Base-by-base conservation (phyloP, 164 flowering plant species). In the Chloranthus sessilifolius region DNA sequence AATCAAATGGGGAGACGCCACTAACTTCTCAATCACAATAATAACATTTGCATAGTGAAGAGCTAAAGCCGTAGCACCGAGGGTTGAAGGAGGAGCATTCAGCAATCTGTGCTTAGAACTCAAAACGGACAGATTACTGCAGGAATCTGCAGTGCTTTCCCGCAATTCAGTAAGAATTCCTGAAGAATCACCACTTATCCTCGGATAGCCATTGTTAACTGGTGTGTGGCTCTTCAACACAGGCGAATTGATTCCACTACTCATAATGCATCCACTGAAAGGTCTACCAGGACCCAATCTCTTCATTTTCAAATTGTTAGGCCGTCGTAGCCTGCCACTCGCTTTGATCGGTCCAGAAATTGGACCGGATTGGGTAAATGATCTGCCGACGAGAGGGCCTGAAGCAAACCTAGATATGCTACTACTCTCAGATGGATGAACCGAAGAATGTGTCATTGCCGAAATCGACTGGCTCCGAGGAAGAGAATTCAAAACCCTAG, bases 31-130 rank as follows among this genome's bases (percentile, higher is more conserved):
- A 25, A 87, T 81, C 17, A 90, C 70, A 44, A 79, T 74, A 25
- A 90, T 72, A 26, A 87, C 75, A 61, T 87, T 87, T 21, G 98
- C 95, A 69, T 87, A 87, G 60, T 90, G 98, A 35, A 84, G 66
- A 10, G 95, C 79, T 52, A 90, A 72, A 34, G 87, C 88, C 39
- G 96, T 74, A 43, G 75, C 94, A 34, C 98, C 98, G 15, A 90
- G 98, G 25, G 91, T 81, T 21, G 73, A 79, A 5, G 90, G 76
- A 56, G 80, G 80, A 28, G 92, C 72, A 58, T 65, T 66, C 66
- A 74, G 46, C 23, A 76, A 60, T 53, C 59, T 78, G 39, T 42
- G 31, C 51, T 75, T 75, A 24, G 69, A 65, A 53, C 40, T 62
- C 47, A 66, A 65, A 21, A 59, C 47, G 27, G 74, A 56, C 6